Base-by-base conservation (phyloP, 2,329 filamentous ascomycete species). In the Trichoderma sp. region DNA sequence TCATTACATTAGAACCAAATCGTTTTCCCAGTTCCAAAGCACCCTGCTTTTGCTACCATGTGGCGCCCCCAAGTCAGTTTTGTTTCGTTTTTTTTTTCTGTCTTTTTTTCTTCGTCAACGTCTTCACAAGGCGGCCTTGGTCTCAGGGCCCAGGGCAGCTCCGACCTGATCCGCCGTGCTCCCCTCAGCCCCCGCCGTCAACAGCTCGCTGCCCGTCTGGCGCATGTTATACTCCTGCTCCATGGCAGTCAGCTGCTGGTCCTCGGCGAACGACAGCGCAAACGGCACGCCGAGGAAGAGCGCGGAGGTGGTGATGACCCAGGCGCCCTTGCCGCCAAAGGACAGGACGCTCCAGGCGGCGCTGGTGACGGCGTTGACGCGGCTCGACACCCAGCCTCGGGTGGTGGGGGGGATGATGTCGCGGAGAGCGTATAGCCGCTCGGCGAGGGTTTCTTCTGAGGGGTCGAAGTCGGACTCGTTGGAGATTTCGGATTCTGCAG, bases 201-300 rank as follows among this genome's bases (percentile, higher is more conserved):
- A 78, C 47, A 90, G 80, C 80, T 97, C 93, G 80, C 92, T 91
- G 74, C 94, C 94, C 79, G 92, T 90, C 88, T 97, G 93, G 82
- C 96, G 92, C 93, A 97, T 96, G 82, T 92, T 91, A 89, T 95
- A 94, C 86, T 98, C 95, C 83, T 94, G 91, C 90, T 99, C 96
- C 94, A 98, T 97, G 86, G 97, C 95, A 75, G 95, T 87, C 81
- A 97, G 90, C 86, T 97, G 93, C 87, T 98, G 94, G 86, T 99
- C 96, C 87, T 99, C 96, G 74, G 92, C 91, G 81, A 94, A 95
- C 72, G 94, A 95, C 76, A 99, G 86, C 72, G 94, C 95, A 87
- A 94, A 98, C 70, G 96, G 96, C 66, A 98, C 94, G 77, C 94
- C 95, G 74, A 98, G 85, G 80, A 99, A 86, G 79, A 99, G 88